Conservation (phyloP, 805 yeast species). For the Wickerhamomyces tratensis region DNA sequence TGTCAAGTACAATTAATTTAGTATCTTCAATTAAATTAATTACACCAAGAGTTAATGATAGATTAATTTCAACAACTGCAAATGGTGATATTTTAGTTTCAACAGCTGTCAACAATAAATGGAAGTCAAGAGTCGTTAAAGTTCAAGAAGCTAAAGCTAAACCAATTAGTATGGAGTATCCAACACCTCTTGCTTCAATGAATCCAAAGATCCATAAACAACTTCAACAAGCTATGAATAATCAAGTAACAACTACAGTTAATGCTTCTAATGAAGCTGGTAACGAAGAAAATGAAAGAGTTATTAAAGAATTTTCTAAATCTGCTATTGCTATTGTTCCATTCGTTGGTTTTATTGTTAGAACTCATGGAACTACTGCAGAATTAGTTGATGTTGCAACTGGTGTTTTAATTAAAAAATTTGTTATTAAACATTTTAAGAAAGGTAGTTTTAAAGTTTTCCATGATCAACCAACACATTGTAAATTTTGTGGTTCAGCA, state of each 20-base stretch:
- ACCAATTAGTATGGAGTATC: not conserved
- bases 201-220: constrained; percentile 27
- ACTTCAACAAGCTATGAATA: constrained; percentile 22
- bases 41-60: constrained; percentile 69
- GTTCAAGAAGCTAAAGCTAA: constrained; percentile 28
- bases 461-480: constrained; percentile 81
- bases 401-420: constrained; percentile 56
- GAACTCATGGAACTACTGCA: constrained; percentile 45
- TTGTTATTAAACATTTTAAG: constrained; percentile 54
- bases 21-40: constrained; percentile 43
- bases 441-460: constrained; percentile 50
- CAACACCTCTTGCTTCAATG: constrained; percentile 26
- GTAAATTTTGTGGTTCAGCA: constrained; percentile 86
- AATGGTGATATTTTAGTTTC: constrained; percentile 49
- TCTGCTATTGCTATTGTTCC: constrained; percentile 44
- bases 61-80: constrained; percentile 46
- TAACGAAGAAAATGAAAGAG: not conserved
- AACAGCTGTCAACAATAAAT: constrained; percentile 48
- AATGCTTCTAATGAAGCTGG: not conserved
- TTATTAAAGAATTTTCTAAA: constrained; percentile 11
- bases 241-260: constrained; percentile 1
- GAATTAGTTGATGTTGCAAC: constrained; percentile 72
- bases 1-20: constrained; percentile 24
- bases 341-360: constrained; percentile 65
- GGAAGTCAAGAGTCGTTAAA: constrained; percentile 47